These are phyloP conservation scores for Hirsutella rhossiliensis DNA, from an alignment of 2,329 filamentous ascomycete genomes.

Conservation along the genomic window DNA sequence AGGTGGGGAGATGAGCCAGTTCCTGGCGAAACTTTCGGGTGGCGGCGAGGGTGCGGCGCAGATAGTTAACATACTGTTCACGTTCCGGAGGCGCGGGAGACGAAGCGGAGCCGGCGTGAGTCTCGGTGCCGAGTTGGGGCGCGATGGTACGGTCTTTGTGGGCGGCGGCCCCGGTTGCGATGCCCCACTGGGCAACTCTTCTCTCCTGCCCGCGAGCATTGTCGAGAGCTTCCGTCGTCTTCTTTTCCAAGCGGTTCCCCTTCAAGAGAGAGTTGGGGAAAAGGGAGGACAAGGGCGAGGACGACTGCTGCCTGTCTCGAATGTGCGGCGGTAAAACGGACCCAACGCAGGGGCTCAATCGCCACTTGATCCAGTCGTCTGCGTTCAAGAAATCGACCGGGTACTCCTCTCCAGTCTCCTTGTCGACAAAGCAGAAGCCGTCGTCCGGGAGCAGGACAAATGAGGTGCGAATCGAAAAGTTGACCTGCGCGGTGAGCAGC, in stretches of 20 bases:
- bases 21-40: conserved; percentile 67
- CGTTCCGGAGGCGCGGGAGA: conserved; percentile 10
- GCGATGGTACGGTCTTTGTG: conserved; percentile 29
- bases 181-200: neutral
- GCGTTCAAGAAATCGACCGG: conserved; percentile 74
- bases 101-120: conserved; percentile 1
- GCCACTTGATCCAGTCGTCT: conserved; percentile 67
- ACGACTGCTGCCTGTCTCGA: conserved; percentile 19
- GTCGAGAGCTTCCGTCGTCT: conserved; percentile 6
- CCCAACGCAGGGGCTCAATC: conserved; percentile 66
- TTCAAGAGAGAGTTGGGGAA: conserved; percentile 28
- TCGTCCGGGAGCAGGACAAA: conserved; percentile 79
- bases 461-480: conserved; percentile 80
- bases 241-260: conserved; percentile 28
- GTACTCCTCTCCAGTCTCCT: conserved; percentile 66
- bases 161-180: neutral
- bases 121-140: conserved; percentile 11
- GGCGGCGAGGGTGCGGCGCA: conserved; percentile 60
- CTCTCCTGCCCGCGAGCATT: neutral
- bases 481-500: conserved; percentile 82
- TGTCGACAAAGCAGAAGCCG: conserved; percentile 79
- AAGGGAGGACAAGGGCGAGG: conserved; percentile 34
- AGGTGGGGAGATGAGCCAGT: conserved; percentile 47
- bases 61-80: conserved; percentile 44
- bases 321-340: conserved; percentile 49